A percentile compares a stretch with the other conserved stretches of the same genome.
Evolutionary conservation across 2,329 filamentous ascomycete species (phyloP).

Genomic region (Diaporthe amygdali): DNA sequence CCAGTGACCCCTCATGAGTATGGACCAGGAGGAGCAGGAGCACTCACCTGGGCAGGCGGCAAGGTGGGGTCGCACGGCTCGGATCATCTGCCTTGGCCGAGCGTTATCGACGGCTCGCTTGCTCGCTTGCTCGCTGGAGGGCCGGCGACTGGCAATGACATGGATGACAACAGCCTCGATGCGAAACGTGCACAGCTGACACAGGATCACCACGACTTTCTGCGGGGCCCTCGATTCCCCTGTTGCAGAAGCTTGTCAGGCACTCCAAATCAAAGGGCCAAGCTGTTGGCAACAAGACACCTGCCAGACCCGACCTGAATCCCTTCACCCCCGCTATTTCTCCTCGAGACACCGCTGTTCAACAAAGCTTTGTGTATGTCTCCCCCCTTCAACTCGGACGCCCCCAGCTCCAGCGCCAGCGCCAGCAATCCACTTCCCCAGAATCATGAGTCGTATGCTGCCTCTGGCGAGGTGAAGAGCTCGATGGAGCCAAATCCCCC

Average conservation of each 20-base stretch:
- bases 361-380: conserved; percentile 24
- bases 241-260: conserved; percentile 14
- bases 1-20: not conserved
- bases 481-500: conserved; percentile 21
- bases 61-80: conserved; percentile 8
- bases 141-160: not conserved
- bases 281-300: not conserved
- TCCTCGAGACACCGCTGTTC: not conserved
- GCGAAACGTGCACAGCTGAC: conserved; percentile 12
- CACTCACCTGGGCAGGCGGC: not conserved
- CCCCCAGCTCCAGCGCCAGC: conserved; percentile 9
- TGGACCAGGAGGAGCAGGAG: not conserved
- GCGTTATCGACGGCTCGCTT: not conserved
- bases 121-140: not conserved
- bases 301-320: not conserved
- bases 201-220: conserved; percentile 16
- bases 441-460: conserved; percentile 20
- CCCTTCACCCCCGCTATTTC: not conserved
- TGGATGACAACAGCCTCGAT: conserved; percentile 6
- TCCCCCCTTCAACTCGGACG: conserved; percentile 21
- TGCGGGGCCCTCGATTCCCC: conserved; percentile 1
- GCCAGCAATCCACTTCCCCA: conserved; percentile 8
- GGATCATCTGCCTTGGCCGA: conserved; percentile 12
- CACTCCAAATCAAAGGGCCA: not conserved
- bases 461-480: conserved; percentile 23